These are phyloP conservation scores for Macrolepiota fuliginosa DNA, from an alignment of 768 basidiomycete species.

Conservation along the genomic window DNA sequence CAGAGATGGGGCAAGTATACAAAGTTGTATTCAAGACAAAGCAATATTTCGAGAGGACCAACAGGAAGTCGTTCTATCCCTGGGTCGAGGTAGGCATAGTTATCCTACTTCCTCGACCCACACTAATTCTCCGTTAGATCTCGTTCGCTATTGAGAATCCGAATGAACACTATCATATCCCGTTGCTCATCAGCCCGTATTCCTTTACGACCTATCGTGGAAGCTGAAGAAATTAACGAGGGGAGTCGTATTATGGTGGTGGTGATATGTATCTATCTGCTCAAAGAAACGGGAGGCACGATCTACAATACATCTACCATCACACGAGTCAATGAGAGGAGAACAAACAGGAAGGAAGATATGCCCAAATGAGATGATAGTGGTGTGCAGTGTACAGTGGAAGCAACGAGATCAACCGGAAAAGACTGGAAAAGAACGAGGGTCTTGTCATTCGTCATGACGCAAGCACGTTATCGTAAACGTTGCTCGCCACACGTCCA, in stretches of 20 bases:
- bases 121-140: constrained; percentile 47
- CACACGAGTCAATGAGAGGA: constrained; percentile 21
- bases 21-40: constrained; percentile 85
- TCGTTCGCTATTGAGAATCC: constrained; percentile 72
- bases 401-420: constrained; percentile 22
- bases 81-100: constrained; percentile 71
- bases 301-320: constrained; percentile 34
- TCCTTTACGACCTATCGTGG: constrained; percentile 92
- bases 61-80: constrained; percentile 79
- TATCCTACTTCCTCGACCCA: neutral
- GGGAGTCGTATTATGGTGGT: neutral
- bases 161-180: constrained; percentile 86
- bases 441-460: constrained; percentile 29
- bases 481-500: constrained; percentile 68
- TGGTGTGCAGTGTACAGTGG: constrained; percentile 19
- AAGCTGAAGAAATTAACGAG: constrained; percentile 42
- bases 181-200: constrained; percentile 88
- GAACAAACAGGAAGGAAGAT: constrained; percentile 26
- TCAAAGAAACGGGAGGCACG: constrained; percentile 17
- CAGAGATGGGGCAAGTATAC: constrained; percentile 62
- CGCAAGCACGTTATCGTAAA: constrained; percentile 73
- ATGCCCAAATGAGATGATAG: constrained; percentile 30
- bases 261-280: constrained; percentile 14
- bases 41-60: constrained; percentile 69
- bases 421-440: constrained; percentile 18